Conservation (phyloP, 2,329 filamentous ascomycete species). For the Fusarium nelsonii region DNA sequence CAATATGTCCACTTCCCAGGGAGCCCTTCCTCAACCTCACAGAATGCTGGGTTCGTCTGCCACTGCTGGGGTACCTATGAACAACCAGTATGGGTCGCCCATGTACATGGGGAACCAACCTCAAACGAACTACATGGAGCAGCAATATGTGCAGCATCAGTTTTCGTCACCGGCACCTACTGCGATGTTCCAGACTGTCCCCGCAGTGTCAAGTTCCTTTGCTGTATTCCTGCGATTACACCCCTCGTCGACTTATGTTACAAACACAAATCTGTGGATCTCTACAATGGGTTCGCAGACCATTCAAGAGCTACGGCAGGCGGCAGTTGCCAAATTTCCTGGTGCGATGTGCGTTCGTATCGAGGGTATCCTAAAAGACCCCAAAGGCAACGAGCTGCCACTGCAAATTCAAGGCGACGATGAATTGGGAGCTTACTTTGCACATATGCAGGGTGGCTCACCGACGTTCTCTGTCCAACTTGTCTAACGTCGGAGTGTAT, state of each 20-base stretch:
- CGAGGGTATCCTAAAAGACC: conserved; percentile 74
- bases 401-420: conserved; percentile 77
- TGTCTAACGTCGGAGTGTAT: conserved; percentile 45
- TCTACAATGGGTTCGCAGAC: conserved; percentile 70
- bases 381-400: conserved; percentile 69
- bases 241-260: conserved; percentile 68
- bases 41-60: conserved; percentile 47
- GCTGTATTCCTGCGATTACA: conserved; percentile 78
- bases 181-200: conserved; percentile 44
- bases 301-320: conserved; percentile 71
- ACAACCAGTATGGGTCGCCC: conserved; percentile 55
- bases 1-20: conserved; percentile 29
- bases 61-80: conserved; percentile 47
- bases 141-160: conserved; percentile 51
- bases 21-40: conserved; percentile 39
- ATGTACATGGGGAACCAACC: conserved; percentile 56
- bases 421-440: conserved; percentile 78
- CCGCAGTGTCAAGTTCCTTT: conserved; percentile 52
- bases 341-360: conserved; percentile 70
- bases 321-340: conserved; percentile 71
- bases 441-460: conserved; percentile 66
- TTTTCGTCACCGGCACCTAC: conserved; percentile 43
- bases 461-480: conserved; percentile 60
- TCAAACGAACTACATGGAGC: conserved; percentile 53
- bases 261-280: conserved; percentile 71